These are phyloP conservation scores for Lachancea fermentati DNA, from an alignment of 805 yeast genomes.

Conservation along the genomic window DNA sequence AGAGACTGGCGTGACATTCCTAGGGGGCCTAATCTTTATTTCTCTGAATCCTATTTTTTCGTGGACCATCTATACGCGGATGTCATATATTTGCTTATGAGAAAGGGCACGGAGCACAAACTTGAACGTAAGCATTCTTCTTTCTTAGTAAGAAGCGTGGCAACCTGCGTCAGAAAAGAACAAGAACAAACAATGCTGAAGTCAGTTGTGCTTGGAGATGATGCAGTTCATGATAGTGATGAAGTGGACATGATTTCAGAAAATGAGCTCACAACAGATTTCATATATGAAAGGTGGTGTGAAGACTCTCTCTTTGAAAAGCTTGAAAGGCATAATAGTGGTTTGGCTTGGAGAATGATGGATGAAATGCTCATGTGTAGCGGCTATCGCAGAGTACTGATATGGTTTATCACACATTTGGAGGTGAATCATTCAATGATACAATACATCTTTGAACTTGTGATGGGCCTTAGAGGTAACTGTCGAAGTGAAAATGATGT, in stretches of 20 bases:
- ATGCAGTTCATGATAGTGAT: neutral
- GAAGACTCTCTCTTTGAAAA: conserved; percentile 44
- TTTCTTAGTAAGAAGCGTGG: conserved; percentile 36
- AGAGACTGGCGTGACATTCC: conserved; percentile 72
- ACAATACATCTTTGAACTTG: conserved; percentile 57
- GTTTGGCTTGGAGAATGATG: conserved; percentile 48
- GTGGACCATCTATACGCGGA: conserved; percentile 14
- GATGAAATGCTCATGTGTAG: conserved; percentile 69
- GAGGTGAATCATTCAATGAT: conserved; percentile 50
- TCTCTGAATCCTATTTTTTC: conserved; percentile 23
- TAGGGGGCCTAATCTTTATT: conserved; percentile 47
- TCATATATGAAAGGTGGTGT: conserved; percentile 43
- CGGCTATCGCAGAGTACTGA: conserved; percentile 56
- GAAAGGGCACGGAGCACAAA: conserved; percentile 17
- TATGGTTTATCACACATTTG: conserved; percentile 64
- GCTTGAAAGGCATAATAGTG: conserved; percentile 46
- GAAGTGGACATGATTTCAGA: conserved; percentile 14
- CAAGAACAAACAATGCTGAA: conserved; percentile 31
- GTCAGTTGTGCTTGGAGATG: conserved; percentile 7
- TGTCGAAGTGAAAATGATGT: conserved; percentile 8
- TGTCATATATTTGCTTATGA: conserved; percentile 12
- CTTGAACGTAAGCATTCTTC: conserved; percentile 15
- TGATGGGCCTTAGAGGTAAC: conserved; percentile 52
- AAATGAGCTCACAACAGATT: conserved; percentile 41
- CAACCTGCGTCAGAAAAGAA: conserved; percentile 46